Percentiles rank a stretch among this genome's conserved stretches.
Evolutionary conservation across 768 basidiomycete genomes (phyloP).

Genomic region (Hericium erinaceus): DNA sequence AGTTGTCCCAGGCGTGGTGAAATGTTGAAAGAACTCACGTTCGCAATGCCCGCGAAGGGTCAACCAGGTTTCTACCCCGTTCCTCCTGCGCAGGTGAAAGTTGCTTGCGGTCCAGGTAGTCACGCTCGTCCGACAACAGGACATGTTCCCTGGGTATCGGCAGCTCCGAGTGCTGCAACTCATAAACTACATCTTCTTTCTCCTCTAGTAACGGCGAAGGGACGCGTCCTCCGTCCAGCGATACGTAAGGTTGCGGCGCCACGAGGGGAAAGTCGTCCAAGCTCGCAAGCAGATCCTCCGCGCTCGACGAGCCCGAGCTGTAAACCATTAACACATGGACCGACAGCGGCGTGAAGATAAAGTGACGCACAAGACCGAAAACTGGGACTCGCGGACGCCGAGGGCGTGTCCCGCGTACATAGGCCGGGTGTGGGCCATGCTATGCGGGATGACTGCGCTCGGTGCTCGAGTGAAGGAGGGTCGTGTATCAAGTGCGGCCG

Average conservation of each 20-base stretch:
- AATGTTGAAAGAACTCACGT: background rate
- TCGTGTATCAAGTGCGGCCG: too few species aligned
- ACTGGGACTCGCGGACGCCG: background rate
- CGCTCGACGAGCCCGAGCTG: conserved; percentile 3
- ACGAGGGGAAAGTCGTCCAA: conserved; percentile 3
- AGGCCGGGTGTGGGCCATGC: too few species aligned
- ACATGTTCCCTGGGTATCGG: background rate
- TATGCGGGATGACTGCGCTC: too few species aligned
- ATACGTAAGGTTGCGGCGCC: background rate
- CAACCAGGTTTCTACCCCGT: background rate
- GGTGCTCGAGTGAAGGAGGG: too few species aligned
- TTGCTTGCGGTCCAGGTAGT: background rate
- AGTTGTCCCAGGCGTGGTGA: background rate
- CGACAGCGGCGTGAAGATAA: background rate
- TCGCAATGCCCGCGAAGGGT: background rate
- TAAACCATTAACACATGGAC: background rate
- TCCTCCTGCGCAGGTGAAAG: background rate
- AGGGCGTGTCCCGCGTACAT: too few species aligned
- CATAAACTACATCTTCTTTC: too few species aligned
- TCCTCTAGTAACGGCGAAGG: background rate
- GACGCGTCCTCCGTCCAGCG: background rate
- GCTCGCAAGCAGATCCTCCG: conserved; percentile 3
- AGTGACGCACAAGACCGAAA: background rate
- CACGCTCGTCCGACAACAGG: background rate
- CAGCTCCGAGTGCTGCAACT: background rate